Conservation (phyloP, 208 protist genomes). For the Trypanosoma rangeli region DNA sequence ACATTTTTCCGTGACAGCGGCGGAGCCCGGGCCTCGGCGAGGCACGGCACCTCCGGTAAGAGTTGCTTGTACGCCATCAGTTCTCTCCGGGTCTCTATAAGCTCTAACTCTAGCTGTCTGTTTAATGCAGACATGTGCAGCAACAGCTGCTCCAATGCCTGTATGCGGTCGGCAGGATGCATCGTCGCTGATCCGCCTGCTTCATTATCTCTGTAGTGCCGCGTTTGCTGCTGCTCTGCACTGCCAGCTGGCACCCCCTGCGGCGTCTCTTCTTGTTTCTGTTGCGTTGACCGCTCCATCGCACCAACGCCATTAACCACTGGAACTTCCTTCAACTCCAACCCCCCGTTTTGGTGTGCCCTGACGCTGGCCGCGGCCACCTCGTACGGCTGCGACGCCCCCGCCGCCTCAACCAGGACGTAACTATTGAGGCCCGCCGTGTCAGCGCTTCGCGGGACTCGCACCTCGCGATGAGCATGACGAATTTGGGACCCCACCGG, state of each 20-base stretch:
- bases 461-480: background rate
- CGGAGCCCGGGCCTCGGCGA: background rate
- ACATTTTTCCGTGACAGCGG: background rate
- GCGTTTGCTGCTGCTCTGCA: background rate
- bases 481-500: background rate
- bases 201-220: background rate
- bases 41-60: background rate
- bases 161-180: background rate
- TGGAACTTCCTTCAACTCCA: background rate
- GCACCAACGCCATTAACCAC: background rate
- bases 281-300: background rate
- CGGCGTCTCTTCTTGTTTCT: background rate
- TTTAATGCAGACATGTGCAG: constrained; percentile 28
- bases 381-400: background rate
- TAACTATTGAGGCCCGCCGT: background rate
- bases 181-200: background rate
- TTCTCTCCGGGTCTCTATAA: constrained; percentile 22
- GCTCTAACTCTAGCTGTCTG: constrained; percentile 26
- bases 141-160: constrained; percentile 21
- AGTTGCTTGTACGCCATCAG: constrained; percentile 18
- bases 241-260: background rate
- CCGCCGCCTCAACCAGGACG: background rate
- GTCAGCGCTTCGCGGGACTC: background rate
- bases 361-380: background rate
- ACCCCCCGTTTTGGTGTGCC: background rate